A percentile compares a stretch with the other conserved stretches of the same genome.
Conservation (phyloP, 2,329 filamentous ascomycete species). For the Hypocreales sp. region DNA sequence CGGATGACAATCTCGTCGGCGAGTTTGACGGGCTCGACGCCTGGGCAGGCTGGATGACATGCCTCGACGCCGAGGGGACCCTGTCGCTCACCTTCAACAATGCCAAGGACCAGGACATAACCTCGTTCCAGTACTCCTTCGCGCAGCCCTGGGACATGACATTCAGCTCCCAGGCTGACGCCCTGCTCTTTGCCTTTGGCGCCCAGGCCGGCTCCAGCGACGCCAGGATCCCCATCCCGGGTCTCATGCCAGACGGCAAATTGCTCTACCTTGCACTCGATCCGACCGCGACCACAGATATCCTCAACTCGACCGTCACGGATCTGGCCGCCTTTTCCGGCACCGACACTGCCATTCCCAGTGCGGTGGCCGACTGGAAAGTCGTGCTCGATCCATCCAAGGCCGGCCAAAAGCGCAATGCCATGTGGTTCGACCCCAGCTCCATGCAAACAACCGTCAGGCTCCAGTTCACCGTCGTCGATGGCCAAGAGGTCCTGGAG, state of each 20-base stretch:
- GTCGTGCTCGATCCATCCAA: too few species aligned
- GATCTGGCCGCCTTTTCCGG: too few species aligned
- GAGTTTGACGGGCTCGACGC: constrained; percentile 3
- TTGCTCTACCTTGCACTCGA: too few species aligned
- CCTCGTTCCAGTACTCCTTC: constrained; percentile 1
- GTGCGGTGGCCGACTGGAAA: too few species aligned
- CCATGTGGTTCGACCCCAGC: constrained; percentile 2
- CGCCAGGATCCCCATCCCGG: too few species aligned
- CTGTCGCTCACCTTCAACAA: constrained; percentile 1
- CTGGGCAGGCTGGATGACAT: constrained; percentile 1
- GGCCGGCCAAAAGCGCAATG: constrained; percentile 3
- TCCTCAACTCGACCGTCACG: too few species aligned
- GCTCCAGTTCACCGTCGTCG: constrained; percentile 1
- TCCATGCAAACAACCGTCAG: not conserved
- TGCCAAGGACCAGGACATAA: not conserved
- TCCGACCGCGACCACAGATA: too few species aligned
- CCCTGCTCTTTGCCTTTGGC: constrained; percentile 3
- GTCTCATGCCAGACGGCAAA: too few species aligned
- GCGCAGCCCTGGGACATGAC: constrained; percentile 1
- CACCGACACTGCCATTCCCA: too few species aligned
- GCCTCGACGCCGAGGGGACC: constrained; percentile 1
- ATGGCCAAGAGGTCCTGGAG: not conserved
- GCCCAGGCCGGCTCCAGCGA: too few species aligned
- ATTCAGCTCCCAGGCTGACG: constrained; percentile 3
- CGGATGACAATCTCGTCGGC: too few species aligned